Conservation (phyloP, 768 basidiomycete species). For the Leccinum broughii region DNA sequence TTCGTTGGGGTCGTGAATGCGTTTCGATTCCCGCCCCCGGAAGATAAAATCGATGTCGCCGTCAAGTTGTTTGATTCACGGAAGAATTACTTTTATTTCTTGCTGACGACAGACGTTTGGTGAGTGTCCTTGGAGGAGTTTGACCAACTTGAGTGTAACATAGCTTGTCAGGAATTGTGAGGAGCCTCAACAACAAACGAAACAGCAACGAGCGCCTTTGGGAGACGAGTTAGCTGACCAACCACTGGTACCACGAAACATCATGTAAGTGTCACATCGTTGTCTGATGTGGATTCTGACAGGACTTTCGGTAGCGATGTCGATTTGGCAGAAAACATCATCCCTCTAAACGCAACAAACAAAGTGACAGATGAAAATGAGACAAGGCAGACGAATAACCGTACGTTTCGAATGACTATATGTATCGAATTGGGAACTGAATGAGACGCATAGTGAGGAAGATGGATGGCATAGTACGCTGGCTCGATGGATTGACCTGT, state of each 20-base stretch:
- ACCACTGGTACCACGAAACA: neutral
- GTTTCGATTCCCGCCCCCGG: neutral
- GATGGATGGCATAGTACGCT: conserved; percentile 10
- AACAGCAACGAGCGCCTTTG: neutral
- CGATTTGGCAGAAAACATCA: neutral
- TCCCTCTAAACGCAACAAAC: neutral
- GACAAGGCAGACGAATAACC: neutral
- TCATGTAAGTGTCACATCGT: neutral
- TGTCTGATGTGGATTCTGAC: neutral
- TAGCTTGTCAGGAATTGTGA: conserved; percentile 8
- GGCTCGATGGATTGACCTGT: conserved; percentile 16
- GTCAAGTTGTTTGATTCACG: conserved; percentile 9
- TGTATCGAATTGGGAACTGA: neutral
- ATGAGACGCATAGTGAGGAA: neutral
- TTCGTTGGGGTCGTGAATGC: neutral
- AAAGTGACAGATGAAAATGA: neutral
- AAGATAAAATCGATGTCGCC: conserved; percentile 10
- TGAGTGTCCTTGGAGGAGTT: neutral
- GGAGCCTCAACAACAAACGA: neutral
- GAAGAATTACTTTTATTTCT: conserved; percentile 8
- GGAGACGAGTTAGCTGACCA: neutral
- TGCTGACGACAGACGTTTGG: conserved; percentile 13
- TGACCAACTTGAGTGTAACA: neutral
- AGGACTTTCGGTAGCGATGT: neutral
- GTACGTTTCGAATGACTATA: neutral